Evolutionary conservation across 2,329 filamentous ascomycete species (phyloP).

Genomic region (Colletotrichum acutatum): DNA sequence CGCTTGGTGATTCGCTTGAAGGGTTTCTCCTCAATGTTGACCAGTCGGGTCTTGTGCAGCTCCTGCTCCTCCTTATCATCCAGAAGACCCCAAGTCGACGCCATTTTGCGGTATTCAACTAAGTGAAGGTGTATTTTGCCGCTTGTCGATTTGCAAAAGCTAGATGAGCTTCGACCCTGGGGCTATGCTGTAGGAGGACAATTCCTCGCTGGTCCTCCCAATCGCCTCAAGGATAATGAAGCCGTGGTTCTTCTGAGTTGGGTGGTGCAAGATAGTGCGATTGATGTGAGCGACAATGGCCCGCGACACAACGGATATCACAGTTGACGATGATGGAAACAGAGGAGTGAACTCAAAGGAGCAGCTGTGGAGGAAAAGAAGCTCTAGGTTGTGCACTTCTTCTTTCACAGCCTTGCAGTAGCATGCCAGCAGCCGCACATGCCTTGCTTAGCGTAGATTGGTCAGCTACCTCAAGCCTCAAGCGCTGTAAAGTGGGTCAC

Average conservation of each 20-base stretch:
- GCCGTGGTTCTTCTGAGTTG: not conserved
- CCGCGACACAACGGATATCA: not conserved
- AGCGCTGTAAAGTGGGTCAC: slow-evolving; percentile 2
- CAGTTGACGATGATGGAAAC: not conserved
- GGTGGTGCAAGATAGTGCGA: too few relatives aligned
- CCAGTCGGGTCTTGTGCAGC: slow-evolving; percentile 86
- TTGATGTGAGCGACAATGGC: not conserved
- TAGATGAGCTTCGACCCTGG: not conserved
- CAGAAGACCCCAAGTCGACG: slow-evolving; percentile 71
- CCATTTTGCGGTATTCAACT: slow-evolving; percentile 44
- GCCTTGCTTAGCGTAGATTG: slow-evolving; percentile 17
- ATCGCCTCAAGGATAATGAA: not conserved
- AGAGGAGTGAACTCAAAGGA: not conserved
- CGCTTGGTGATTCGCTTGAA: slow-evolving; percentile 91
- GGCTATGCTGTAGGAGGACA: not conserved
- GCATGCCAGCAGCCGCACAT: not conserved
- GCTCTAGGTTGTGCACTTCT: not conserved
- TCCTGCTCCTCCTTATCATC: slow-evolving; percentile 83
- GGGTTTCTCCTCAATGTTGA: slow-evolving; percentile 91
- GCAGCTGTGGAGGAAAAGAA: not conserved
- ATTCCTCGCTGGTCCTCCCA: not conserved
- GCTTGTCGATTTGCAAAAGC: not conserved
- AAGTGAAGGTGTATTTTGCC: not conserved
- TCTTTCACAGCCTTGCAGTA: slow-evolving; percentile 34
- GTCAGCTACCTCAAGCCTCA: not conserved